Evolutionary conservation across 192 early-diverging fungal genomes (phyloP), one percentile per base, ranked within the genome.

Genomic region (Coemansia erecta): DNA sequence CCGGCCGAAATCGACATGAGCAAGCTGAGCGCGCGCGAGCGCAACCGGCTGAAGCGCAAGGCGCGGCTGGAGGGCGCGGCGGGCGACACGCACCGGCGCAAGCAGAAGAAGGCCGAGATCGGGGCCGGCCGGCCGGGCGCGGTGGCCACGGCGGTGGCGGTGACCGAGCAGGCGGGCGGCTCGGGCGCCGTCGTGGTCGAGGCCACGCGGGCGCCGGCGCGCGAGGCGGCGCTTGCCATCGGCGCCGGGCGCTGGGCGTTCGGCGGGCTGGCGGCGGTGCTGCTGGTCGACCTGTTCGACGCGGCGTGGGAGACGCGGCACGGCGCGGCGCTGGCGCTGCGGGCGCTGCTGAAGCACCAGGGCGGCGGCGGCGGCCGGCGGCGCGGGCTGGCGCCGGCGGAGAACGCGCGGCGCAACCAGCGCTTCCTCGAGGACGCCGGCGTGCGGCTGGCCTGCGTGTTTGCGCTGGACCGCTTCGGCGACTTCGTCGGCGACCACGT

Each of bases 401-500:
- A 73, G 41, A 99, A 97, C 58, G 66, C 74, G 17, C 31, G 28
- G 33, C 76, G 83, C 19, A 92, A 99, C 73, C 78, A 88, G 56
- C 76, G 68, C 45, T 94, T 88, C 81, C 74, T 97, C 5, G 92
- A 95, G 59, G 94, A 99, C 72, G 73, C 93, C 13, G 84, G 87
- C 1, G 90, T 95, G 22, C 85, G 93, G 14, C 77, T 99, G n/a
- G 64, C 96, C 23, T 95, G 94, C 62, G 94, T 99, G 13, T 89
- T 99, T 60, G 87, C 90, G 6, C 74, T 97, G 56, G 97, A 99
- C 72, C 84, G 94, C 17, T 99, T 99, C 69, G 92, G 90, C 7
- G 97, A 99, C 78, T 99, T 94, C 74, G 91, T 94, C 18, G 89
- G 90, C 7, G 95, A 98, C 72, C 92, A 93, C 63, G 93, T 94